Evolutionary conservation across 139 green algal genomes (phyloP).

Genomic region (Tetradesmus lagerheimii): DNA sequence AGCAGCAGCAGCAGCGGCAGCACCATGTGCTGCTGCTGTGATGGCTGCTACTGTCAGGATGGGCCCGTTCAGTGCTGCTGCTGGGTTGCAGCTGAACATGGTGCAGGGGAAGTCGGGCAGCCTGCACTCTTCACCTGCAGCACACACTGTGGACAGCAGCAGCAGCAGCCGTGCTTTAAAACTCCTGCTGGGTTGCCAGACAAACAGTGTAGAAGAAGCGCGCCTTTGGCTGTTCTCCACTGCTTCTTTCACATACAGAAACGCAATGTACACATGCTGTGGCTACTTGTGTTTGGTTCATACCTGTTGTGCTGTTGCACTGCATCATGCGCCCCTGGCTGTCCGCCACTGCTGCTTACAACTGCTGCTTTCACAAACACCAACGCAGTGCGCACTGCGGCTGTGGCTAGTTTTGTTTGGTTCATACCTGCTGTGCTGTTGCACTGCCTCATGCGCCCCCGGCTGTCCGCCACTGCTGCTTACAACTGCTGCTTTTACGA

Average conservation of each 20-base stretch:
- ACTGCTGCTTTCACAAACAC: no score
- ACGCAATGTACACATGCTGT: no score
- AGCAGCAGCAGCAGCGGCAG: neutral
- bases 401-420: no score
- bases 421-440: neutral
- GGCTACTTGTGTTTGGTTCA: no score
- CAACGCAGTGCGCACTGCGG: no score
- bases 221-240: no score
- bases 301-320: neutral
- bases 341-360: neutral
- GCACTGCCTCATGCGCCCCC: no score
- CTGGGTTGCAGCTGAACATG: constrained; percentile 9
- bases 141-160: constrained; percentile 10
- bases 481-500: no score
- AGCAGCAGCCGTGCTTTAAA: neutral
- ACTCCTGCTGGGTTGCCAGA: no score
- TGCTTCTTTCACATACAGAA: no score
- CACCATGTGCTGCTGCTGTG: neutral
- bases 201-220: no score
- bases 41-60: neutral
- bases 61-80: neutral
- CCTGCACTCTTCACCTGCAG: neutral
- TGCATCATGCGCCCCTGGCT: no score
- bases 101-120: constrained; percentile 7
- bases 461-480: neutral